These are phyloP conservation scores for Coemansia sp. DNA, from an alignment of 192 early-diverging fungal species.

Conservation along the genomic window DNA sequence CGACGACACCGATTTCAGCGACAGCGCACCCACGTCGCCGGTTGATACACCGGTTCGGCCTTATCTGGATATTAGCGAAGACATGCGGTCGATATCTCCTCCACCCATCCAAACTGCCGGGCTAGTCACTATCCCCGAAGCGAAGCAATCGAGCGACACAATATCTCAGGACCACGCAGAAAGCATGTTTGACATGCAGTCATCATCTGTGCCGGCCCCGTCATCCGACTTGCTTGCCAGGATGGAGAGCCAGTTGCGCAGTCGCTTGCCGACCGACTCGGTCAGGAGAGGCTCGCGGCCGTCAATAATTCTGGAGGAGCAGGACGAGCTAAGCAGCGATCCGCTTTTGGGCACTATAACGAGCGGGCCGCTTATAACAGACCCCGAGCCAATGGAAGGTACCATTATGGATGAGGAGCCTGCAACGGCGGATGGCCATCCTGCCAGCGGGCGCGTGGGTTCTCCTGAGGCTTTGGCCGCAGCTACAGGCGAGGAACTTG, in stretches of 20 bases:
- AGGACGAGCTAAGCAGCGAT: not conserved
- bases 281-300: not conserved
- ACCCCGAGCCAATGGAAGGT: not conserved
- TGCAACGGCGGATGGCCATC: not conserved
- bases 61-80: constrained; percentile 10
- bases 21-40: constrained; percentile 38
- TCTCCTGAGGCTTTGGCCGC: not conserved
- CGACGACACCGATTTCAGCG: constrained; percentile 30
- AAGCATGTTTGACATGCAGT: not conserved
- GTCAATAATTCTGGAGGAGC: constrained; percentile 12
- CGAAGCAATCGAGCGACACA: constrained; percentile 8
- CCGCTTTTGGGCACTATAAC: not conserved
- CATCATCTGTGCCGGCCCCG: constrained; percentile 5
- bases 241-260: not conserved
- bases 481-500: constrained; percentile 25
- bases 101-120: not conserved
- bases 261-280: not conserved
- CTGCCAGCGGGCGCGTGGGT: not conserved
- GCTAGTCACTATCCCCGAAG: constrained; percentile 16
- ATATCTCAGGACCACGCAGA: not conserved
- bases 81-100: not conserved
- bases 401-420: not conserved
- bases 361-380: not conserved
- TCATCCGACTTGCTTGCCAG: not conserved
- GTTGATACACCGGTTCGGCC: constrained; percentile 15